Evolutionary conservation across 2,329 filamentous ascomycete genomes (phyloP), one percentile per base, ranked within the genome.

Genomic region (Gyromitra esculenta): DNA sequence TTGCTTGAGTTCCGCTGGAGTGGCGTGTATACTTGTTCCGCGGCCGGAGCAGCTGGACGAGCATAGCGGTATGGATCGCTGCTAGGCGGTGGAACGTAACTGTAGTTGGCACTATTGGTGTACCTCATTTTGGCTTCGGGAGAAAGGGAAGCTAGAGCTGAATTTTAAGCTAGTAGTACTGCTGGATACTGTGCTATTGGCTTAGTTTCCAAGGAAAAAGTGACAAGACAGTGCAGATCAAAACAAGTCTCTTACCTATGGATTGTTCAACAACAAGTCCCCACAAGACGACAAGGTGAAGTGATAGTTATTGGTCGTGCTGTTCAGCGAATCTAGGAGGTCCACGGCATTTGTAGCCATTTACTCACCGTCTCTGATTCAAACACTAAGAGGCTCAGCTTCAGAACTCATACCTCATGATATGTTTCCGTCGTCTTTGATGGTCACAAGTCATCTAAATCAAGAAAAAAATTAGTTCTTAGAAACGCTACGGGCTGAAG

Each of bases 381-480:
- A 64, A n/a, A 43, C 18, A 21, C 1, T 65, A 43, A 25, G 57
- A 57, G 66, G 72, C 72, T 75, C 66, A 75, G 66, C 50, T 15
- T n/a, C 72, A 64, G 45, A 75, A 37, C 43, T 65, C 52, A 75
- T 70, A 57, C 65, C 72, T 75, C 72, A 75, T 75, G 72, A 75
- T 75, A 65, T 65, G 59, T 59, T 52, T 56, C 39, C 50, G 31
- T 57, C 59, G 45, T 43, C 31, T 39, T 48, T 11, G 35, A 59
- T 71, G 72, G 41, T 75, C 72, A 75, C 72, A 75, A 48, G 72
- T 59, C 50, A 21, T 57, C 65, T 59, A 52, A 62, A 50, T 59
- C 59, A 56, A 45, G 41, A 62, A 54, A 65, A 65, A 21, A 41
- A 65, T 50, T 48, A 65, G 43, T 48, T 41, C 13, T 48, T 59